Percentiles rank a stretch among this genome's conserved stretches.
These are phyloP conservation scores for Iris pallida DNA, from an alignment of 116 monocot genomes.

Conservation along the genomic window DNA sequence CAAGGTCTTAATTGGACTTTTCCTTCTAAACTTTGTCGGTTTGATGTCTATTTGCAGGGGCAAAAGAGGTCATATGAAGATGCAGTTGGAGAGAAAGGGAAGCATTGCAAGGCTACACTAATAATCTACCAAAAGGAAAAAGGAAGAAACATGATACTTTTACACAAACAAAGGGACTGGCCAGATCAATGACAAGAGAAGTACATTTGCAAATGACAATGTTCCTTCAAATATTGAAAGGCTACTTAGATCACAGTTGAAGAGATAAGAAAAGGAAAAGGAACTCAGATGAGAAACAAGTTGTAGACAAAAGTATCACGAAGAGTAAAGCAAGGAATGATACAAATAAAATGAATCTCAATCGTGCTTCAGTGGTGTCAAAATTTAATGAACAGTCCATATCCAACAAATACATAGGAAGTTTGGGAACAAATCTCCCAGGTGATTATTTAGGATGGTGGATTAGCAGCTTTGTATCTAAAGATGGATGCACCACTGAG, in stretches of 20 bases:
- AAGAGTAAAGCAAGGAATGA: constrained; percentile 2
- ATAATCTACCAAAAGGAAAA: constrained; percentile 2
- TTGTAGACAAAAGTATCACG: not conserved
- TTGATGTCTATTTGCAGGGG: constrained; percentile 21
- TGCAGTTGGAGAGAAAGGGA: not conserved
- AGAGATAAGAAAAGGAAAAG: constrained; percentile 12
- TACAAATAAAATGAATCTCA: not conserved
- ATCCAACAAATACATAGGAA: constrained; percentile 3
- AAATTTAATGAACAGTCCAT: not conserved
- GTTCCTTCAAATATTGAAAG: not conserved
- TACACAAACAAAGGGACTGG: not conserved
- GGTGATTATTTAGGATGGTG: not conserved
- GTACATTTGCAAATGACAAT: not conserved
- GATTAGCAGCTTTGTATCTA: no score
- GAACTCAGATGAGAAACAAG: constrained; percentile 8
- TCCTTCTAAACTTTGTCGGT: not conserved
- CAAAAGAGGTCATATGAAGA: constrained; percentile 18
- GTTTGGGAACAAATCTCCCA: not conserved
- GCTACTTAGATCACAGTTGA: not conserved
- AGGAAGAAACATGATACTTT: constrained; percentile 13
- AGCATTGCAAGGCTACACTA: constrained; percentile 1
- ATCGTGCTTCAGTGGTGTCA: not conserved
- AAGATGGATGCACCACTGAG: no score
- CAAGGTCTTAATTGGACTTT: not conserved
- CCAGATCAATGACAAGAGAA: not conserved